phyloP scores from a whole-genome alignment of 2,329 filamentous ascomycete genomes.

The Colletotrichum tropicale region DNA sequence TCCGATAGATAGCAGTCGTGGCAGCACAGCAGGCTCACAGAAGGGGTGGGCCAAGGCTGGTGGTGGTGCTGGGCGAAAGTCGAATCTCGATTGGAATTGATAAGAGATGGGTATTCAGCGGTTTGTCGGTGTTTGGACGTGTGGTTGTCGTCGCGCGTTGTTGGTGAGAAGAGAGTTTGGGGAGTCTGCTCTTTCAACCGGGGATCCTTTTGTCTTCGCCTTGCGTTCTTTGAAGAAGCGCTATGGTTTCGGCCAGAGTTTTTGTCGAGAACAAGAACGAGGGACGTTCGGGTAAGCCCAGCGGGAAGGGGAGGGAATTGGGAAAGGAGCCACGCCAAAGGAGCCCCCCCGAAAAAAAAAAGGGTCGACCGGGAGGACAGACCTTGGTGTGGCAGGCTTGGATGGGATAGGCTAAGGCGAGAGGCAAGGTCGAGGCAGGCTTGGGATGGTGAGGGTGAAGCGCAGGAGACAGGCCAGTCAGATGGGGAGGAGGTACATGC shows the following conservation, averaged over 20 bases:
- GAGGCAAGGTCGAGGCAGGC: conserved; percentile 10
- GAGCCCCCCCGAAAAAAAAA: conserved; percentile 7
- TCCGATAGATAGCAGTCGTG: conserved; percentile 5
- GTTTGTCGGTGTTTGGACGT: neutral
- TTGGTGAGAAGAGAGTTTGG: neutral
- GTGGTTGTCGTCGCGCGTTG: neutral
- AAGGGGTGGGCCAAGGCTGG: conserved; percentile 18
- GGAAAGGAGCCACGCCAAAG: conserved; percentile 15
- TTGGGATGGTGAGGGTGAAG: neutral
- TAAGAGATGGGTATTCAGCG: neutral
- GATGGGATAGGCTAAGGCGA: conserved; percentile 14
- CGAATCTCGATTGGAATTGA: conserved; percentile 8
- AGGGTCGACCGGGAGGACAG: conserved; percentile 14
- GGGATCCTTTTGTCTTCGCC: neutral
- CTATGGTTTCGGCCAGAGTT: conserved; percentile 3
- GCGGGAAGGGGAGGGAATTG: conserved; percentile 14
- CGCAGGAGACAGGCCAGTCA: neutral
- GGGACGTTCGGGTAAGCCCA: conserved; percentile 17
- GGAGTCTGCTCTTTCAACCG: neutral
- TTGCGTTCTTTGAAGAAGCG: neutral
- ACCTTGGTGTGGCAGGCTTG: conserved; percentile 10
- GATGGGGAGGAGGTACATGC: conserved; percentile 1
- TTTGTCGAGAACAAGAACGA: conserved; percentile 14
- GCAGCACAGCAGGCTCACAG: neutral
- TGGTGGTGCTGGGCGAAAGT: neutral